Conservation (phyloP, 1,139 yeast species). For the Zygoascus meyerae region DNA sequence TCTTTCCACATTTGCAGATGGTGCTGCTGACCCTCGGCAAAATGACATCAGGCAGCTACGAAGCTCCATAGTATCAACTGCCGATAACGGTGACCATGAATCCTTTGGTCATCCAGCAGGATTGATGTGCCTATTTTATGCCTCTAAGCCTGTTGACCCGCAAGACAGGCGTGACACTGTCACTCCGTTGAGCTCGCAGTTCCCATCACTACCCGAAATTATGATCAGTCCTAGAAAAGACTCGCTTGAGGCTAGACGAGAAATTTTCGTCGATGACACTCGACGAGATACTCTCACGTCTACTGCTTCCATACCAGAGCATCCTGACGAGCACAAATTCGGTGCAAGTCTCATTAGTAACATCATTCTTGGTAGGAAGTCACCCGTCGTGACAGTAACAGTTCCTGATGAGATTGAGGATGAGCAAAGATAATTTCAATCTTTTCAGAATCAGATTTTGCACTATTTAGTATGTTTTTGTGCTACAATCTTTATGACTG, state of each 20-base stretch:
- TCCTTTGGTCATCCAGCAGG: conserved; percentile 15
- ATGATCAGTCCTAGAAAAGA: background rate
- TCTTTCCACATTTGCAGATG: conserved; percentile 24
- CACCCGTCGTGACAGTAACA: too few relatives aligned
- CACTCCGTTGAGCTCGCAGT: too few relatives aligned
- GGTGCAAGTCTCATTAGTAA: background rate
- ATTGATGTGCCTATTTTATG: conserved; percentile 21
- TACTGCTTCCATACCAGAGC: conserved; percentile 1
- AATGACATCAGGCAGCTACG: conserved; percentile 14
- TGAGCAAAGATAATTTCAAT: too few relatives aligned
- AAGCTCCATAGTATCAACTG: conserved; percentile 8
- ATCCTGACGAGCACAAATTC: conserved; percentile 3
- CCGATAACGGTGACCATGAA: background rate
- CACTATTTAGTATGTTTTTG: too few relatives aligned
- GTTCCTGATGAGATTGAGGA: too few relatives aligned
- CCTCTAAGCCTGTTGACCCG: conserved; percentile 19
- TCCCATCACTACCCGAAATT: background rate
- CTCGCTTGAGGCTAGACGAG: conserved; percentile 1
- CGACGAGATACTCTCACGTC: background rate
- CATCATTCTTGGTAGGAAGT: too few relatives aligned
- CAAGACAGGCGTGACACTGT: background rate
- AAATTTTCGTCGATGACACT: background rate
- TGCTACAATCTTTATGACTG: too few relatives aligned
- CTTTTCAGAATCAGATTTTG: too few relatives aligned
- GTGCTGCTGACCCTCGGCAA: conserved; percentile 21